Conservation (phyloP, 768 basidiomycete species). For the Trametopsis cervina region DNA sequence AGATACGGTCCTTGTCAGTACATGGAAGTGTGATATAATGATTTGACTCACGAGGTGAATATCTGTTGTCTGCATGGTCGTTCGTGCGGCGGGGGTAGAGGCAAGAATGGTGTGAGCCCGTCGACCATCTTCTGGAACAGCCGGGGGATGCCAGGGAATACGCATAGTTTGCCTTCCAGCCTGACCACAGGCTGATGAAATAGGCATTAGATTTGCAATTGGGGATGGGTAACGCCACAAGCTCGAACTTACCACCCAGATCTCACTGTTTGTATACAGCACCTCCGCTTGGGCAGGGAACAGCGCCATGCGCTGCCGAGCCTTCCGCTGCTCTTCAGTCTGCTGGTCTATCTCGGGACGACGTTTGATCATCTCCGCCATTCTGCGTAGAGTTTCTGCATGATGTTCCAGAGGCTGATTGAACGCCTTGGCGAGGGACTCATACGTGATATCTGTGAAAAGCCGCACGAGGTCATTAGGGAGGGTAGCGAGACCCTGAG, state of each 20-base stretch:
- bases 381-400: constrained; percentile 68
- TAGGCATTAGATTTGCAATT: not conserved
- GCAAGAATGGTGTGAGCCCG: constrained; percentile 63
- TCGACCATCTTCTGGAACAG: constrained; percentile 81
- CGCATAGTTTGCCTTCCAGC: constrained; percentile 77
- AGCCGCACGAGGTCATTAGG: not conserved
- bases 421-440: constrained; percentile 84
- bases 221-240: not conserved
- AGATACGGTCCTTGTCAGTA: constrained; percentile 2
- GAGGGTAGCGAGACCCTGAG: not conserved
- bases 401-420: constrained; percentile 62
- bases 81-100: constrained; percentile 67
- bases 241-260: constrained; percentile 72
- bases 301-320: constrained; percentile 83
- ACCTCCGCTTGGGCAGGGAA: constrained; percentile 78
- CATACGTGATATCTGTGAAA: constrained; percentile 79
- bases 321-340: constrained; percentile 66
- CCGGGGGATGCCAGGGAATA: constrained; percentile 87
- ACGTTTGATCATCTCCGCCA: constrained; percentile 53
- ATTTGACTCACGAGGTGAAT: constrained; percentile 60
- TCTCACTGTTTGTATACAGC: constrained; percentile 68
- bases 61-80: constrained; percentile 78
- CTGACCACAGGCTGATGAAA: constrained; percentile 70
- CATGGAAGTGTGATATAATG: not conserved
- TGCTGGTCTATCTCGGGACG: constrained; percentile 48